A percentile compares a stretch with the other conserved stretches of the same genome.
These are phyloP conservation scores for Boletus insuetus DNA, from an alignment of 768 basidiomycete species.

Conservation along the genomic window DNA sequence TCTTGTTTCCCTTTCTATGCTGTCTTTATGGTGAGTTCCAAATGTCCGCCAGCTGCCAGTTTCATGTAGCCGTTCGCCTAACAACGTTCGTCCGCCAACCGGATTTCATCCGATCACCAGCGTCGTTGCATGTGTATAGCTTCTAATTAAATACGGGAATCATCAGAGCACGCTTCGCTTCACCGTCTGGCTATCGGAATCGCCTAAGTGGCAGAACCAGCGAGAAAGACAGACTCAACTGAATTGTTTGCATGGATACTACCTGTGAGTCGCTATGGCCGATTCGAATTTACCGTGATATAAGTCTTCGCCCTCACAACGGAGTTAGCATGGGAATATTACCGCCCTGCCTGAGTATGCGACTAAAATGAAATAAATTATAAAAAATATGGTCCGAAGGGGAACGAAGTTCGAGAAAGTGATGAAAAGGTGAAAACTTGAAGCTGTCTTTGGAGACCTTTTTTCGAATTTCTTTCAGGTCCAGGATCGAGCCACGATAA, in stretches of 20 bases:
- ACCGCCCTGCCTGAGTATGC: too few species aligned
- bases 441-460: too few species aligned
- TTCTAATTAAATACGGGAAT: neutral
- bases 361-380: too few species aligned
- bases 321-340: too few species aligned
- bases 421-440: too few species aligned
- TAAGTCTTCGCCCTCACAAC: too few species aligned
- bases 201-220: neutral
- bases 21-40: slow-evolving; percentile 1
- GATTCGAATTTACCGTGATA: neutral
- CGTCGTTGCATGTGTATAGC: neutral
- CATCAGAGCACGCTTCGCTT: neutral
- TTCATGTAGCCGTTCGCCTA: slow-evolving; percentile 14
- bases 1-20: slow-evolving; percentile 2
- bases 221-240: neutral
- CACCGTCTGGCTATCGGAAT: neutral
- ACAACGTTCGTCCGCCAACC: neutral
- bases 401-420: too few species aligned
- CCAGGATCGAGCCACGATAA: neutral
- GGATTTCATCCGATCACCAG: slow-evolving; percentile 5
- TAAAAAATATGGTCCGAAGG: too few species aligned
- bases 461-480: neutral
- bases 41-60: slow-evolving; percentile 5
- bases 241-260: neutral
- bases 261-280: neutral